Evolutionary conservation across 2,329 filamentous ascomycete species (phyloP), one percentile per base, ranked within the genome.

Genomic region (Fusarium chaquense): DNA sequence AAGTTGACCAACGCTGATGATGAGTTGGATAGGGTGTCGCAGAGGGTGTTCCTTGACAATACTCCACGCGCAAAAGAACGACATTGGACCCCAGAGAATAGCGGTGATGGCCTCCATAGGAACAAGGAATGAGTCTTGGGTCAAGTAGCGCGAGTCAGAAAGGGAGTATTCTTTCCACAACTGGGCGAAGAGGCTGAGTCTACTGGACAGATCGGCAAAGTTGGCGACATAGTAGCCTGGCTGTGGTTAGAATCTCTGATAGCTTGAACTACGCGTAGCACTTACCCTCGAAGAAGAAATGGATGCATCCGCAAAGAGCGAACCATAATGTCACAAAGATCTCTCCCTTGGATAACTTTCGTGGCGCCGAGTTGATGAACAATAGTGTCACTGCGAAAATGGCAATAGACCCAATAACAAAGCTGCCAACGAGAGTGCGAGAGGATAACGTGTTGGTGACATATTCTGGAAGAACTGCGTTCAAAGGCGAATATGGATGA

Each of bases 401-500:
- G 38, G 79, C 79, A 0, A 81, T 78, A 73, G 87, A 89, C 24
- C 85, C 86, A 7, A 81, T 80, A 13, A 84, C 83, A 73, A 94
- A 93, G 57, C 83, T 82, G 38, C 79, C 78, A 13, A 93, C 83
- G 9, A 94, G 84, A 7, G 84, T 81, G 1, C 85, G 76, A 7
- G 91, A 85, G 47, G 85, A 82, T 75, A 85, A 84, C 62, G 89
- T 85, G 77, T 94, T 94, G 72, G 89, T 85, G 44, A 88, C 80
- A 78, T 92, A 94, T 64, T 83, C 85, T 4, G 84, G 79, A 61
- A 95, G 86, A 20, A 83, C 80, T 38, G 88, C 85, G 55, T 88
- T 86, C 24, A 89, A 76, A 7, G 92, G 92, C 75, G 91, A 93
- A 81, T 92, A 94, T 1, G 91, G 91, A 77, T 94, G 90, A 20